Evolutionary conservation across 1,284 basidiomycete species (phyloP), one percentile per base, ranked within the genome.

Genomic region (Heimioporus punctisporus): DNA sequence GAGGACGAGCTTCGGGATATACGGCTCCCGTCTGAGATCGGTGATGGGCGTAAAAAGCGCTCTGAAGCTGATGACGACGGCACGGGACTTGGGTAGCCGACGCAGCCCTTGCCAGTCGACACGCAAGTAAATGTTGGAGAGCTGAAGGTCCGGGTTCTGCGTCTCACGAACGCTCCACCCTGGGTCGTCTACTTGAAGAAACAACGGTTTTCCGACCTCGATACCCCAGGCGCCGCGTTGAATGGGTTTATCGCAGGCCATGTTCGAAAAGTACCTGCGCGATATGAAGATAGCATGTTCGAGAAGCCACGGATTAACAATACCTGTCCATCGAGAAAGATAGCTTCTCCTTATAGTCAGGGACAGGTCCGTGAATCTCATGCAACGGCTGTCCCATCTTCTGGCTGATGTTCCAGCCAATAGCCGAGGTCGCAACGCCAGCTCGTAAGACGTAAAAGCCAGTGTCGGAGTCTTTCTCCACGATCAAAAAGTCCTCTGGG

Each of bases 41-140:
- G 67, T 71, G 30, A 78, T 57, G 0, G 80, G 79, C 3, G 79
- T 82, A 61, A 83, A 82, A 37, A 82, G 62, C 6, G 78, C 74
- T 57, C 80, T 82, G 62, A 75, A 81, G 60, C 80, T 81, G 69
- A 83, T 82, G 5, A 79, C 68, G 41, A 82, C 78, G 0, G 77
- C 76, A 11, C 64, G 64, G 4, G 79, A 79, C 49, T 64, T 64
- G 9, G 80, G 80, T 40, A 82, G 62, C 28, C 79, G 74, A n/a
- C 79, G 72, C 37, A 82, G 61, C 6, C 78, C 81, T 60, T 82
- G 81, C 80, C 80, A 82, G 51, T 82, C 79, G 26, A 82, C 78
- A 14, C 81, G 74, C 49, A 82, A 56, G 59, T 74, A 64, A 26
- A 81, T 69, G 49, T 79, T 70, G 31, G 76, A 71, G 39, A 77